Base-by-base conservation (phyloP, 2,329 filamentous ascomycete species). In the Aspergillus sp. region DNA sequence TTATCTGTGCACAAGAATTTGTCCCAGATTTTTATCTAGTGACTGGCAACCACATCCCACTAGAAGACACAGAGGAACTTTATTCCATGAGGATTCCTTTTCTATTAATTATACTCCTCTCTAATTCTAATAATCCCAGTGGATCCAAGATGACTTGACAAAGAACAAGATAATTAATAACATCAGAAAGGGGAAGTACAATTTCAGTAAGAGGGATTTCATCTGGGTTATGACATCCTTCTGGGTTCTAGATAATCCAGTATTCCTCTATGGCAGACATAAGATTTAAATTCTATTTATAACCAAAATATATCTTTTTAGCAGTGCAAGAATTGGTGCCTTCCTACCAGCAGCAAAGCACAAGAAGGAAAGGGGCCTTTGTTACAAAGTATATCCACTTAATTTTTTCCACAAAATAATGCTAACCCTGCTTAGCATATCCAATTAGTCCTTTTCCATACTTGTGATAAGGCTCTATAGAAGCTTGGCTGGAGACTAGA, bases 351-450 rank as follows among this genome's bases (percentile, higher is more conserved):
- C 34, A 19, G 6, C 9, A 5, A 47, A 47, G 43, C n/a, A 47
- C 6, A 47, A 39, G 35, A 27, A 43, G 9, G 2, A 39, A 29
- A 43, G 33, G n/a, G 41, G 45, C 12, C 41, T 47, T 30, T 19
- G 29, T 34, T 47, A 47, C 34, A 43, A 33, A 29, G 41, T 44
- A 33, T 36, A 12, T 12, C n/a, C 34, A n/a, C n/a, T 36, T 36
- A 12, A 10, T 12, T 12, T 12, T 36, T 36, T n/a, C 34, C n/a
- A 36, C 10, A 36, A 36, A n/a, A 12, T 36, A 12, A 12, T 12
- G n/a, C 34, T 36, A 12, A 36, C 8, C 9, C n/a, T 36, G 34
- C n/a, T 36, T 36, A 36, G 34, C 34, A 36, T 12, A 36, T 36
- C n/a, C 34, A 36, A 36, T 36, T 36, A 12, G 34, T 36, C n/a